These are phyloP conservation scores for Fusarium sp. DNA, from an alignment of 2,329 filamentous ascomycete species.

Conservation along the genomic window DNA sequence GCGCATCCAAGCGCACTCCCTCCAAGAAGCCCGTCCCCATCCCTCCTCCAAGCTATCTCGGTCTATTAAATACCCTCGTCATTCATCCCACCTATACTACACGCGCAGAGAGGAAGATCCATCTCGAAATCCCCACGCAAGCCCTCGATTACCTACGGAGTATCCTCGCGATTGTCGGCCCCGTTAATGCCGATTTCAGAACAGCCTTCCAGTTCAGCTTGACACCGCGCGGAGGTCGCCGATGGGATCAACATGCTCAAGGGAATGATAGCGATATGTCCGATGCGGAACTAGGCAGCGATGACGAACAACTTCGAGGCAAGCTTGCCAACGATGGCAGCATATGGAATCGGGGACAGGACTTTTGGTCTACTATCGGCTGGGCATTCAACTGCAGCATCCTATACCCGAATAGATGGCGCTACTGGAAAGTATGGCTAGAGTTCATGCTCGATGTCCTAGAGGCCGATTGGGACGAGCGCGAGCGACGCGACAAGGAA, in stretches of 20 bases:
- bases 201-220: constrained; percentile 75
- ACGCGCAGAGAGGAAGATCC: constrained; percentile 70
- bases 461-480: constrained; percentile 74
- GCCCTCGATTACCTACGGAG: constrained; percentile 78
- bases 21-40: constrained; percentile 63
- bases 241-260: constrained; percentile 51
- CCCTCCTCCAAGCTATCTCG: constrained; percentile 78
- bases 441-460: constrained; percentile 82
- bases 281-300: constrained; percentile 56
- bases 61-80: constrained; percentile 82
- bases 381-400: constrained; percentile 95
- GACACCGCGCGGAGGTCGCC: constrained; percentile 46
- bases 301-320: constrained; percentile 65
- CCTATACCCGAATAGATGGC: constrained; percentile 78
- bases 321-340: constrained; percentile 72
- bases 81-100: constrained; percentile 85
- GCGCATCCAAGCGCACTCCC: constrained; percentile 50
- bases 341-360: constrained; percentile 79
- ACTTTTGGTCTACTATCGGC: constrained; percentile 89
- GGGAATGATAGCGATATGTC: constrained; percentile 58
- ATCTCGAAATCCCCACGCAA: constrained; percentile 70
- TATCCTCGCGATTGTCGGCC: constrained; percentile 72
- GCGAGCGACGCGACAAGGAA: constrained; percentile 61
- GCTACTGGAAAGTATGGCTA: constrained; percentile 83
- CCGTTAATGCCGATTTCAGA: constrained; percentile 75